These are phyloP conservation scores for Pythium dissimile DNA, from an alignment of 352 stramenopile species.

Conservation along the genomic window DNA sequence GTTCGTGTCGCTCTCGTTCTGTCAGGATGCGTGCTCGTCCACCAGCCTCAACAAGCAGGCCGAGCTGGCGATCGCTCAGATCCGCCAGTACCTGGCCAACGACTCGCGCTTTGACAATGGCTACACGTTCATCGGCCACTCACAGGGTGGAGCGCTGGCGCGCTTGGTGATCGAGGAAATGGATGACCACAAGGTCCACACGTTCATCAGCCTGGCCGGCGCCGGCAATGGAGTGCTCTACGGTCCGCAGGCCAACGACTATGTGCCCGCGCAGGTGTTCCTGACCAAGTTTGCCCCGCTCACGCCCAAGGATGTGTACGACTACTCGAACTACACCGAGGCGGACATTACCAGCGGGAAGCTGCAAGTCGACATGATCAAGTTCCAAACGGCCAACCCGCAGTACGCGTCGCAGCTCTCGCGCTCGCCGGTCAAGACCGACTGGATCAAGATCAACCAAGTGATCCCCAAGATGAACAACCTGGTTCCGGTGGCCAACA, in stretches of 20 bases:
- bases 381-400: constrained; percentile 12
- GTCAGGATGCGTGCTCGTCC: constrained; percentile 29
- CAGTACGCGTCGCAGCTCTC: constrained; percentile 24
- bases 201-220: constrained; percentile 35
- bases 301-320: constrained; percentile 12
- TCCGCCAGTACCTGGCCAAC: constrained; percentile 27
- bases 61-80: constrained; percentile 31
- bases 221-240: constrained; percentile 42
- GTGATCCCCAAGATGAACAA: constrained; percentile 41
- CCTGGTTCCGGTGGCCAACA: constrained; percentile 23
- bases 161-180: constrained; percentile 42
- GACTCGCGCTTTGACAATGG: constrained; percentile 29
- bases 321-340: constrained; percentile 28
- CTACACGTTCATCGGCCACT: constrained; percentile 45
- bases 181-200: constrained; percentile 42
- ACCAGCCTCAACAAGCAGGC: constrained; percentile 28
- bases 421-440: constrained; percentile 19
- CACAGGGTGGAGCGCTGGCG: constrained; percentile 31
- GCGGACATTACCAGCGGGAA: constrained; percentile 21
- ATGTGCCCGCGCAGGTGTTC: constrained; percentile 26
- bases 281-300: constrained; percentile 21
- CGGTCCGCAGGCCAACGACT: constrained; percentile 28
- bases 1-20: constrained; percentile 35
- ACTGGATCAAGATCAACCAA: constrained; percentile 24
- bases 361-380: constrained; percentile 27